phyloP scores from a whole-genome alignment of 2,329 filamentous ascomycete species.

The Fusarium sp. region DNA sequence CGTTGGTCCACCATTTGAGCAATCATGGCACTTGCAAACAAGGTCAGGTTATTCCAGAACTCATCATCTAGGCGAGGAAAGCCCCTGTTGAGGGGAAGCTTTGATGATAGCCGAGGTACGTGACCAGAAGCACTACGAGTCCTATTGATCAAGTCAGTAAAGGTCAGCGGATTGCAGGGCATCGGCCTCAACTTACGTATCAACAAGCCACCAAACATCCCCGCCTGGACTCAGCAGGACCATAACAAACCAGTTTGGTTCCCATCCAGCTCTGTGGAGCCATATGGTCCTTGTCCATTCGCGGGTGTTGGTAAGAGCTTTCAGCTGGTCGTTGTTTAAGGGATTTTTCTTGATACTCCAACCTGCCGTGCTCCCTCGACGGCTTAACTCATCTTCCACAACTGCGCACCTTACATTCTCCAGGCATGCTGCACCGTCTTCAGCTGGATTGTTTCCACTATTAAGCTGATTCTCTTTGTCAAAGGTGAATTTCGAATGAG shows the following conservation, averaged over 20 bases:
- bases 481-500: conserved; percentile 67
- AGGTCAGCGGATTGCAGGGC: neutral
- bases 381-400: conserved; percentile 70
- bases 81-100: conserved; percentile 58
- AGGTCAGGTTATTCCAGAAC: conserved; percentile 65
- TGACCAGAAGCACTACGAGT: conserved; percentile 45
- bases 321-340: conserved; percentile 65
- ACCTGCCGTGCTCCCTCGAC: conserved; percentile 69
- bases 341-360: conserved; percentile 68
- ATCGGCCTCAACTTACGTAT: conserved; percentile 61
- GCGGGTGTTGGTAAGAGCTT: conserved; percentile 70
- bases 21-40: conserved; percentile 64
- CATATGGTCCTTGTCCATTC: conserved; percentile 74
- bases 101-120: conserved; percentile 50
- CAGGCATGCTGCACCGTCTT: conserved; percentile 68
- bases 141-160: conserved; percentile 41
- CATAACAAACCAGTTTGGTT: conserved; percentile 76
- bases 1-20: conserved; percentile 62
- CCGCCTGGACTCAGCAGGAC: conserved; percentile 77
- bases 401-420: conserved; percentile 72
- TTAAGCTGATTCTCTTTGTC: conserved; percentile 75
- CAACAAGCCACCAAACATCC: conserved; percentile 82
- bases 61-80: conserved; percentile 58
- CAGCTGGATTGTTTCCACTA: conserved; percentile 64
- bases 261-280: conserved; percentile 79